Evolutionary conservation across 2,329 filamentous ascomycete species (phyloP).

Genomic region (Lachnellula arida): DNA sequence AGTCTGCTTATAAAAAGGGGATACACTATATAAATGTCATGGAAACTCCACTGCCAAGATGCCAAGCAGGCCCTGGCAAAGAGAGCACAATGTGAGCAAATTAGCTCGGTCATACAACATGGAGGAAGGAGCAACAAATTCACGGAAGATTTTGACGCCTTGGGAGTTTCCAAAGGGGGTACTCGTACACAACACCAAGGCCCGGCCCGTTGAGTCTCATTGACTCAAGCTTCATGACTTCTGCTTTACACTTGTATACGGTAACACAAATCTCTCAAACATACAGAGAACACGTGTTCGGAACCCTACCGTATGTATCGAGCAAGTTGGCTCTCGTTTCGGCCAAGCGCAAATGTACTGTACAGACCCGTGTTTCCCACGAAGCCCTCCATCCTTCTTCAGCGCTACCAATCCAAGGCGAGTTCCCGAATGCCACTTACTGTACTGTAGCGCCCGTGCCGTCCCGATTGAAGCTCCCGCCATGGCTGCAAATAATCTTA

Average conservation of each 20-base stretch:
- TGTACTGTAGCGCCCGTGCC: not conserved
- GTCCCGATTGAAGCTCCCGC: not conserved
- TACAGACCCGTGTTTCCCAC: too few species aligned
- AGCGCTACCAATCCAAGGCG: too few species aligned
- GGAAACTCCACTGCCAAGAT: not conserved
- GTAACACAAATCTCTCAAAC: not conserved
- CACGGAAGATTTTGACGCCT: not conserved
- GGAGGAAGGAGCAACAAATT: not conserved
- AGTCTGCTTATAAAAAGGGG: too few species aligned
- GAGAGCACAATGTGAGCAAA: slow-evolving; percentile 4
- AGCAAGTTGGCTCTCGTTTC: slow-evolving; percentile 1
- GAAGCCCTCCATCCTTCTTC: too few species aligned
- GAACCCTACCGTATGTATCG: not conserved
- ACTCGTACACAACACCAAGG: too few species aligned
- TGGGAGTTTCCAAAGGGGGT: not conserved
- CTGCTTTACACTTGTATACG: not conserved
- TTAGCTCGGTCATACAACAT: not conserved
- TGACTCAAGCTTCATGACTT: not conserved
- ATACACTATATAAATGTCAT: not conserved
- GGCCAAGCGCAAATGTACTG: not conserved
- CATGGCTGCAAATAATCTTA: not conserved
- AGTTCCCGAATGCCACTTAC: not conserved
- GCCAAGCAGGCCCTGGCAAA: not conserved
- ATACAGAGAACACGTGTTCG: not conserved
- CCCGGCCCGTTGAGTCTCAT: too few species aligned